phyloP scores from a whole-genome alignment of 2,329 filamentous ascomycete genomes.

The Cladosporium halotolerans region DNA sequence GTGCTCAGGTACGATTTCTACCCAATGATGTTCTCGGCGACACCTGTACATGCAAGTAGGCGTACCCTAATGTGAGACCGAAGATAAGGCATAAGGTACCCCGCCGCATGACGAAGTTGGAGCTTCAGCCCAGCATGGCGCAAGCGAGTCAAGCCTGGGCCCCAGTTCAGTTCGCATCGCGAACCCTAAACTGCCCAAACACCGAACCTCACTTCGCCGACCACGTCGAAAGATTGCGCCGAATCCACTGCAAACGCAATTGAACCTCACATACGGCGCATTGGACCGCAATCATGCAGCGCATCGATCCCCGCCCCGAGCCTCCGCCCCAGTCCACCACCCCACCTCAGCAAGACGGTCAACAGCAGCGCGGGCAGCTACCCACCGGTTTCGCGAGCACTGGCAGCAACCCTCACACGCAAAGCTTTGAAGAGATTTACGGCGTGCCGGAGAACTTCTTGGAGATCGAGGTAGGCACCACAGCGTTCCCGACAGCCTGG shows the following conservation, averaged over 20 bases:
- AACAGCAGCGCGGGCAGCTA: constrained; percentile 12
- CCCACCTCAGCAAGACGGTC: constrained; percentile 11
- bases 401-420: constrained; percentile 35
- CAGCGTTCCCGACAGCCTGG: neutral
- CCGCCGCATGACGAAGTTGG: neutral
- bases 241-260: neutral
- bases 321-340: constrained; percentile 13
- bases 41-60: no score
- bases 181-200: neutral
- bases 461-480: constrained; percentile 75
- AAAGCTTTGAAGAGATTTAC: constrained; percentile 99
- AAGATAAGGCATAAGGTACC: no score
- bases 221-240: neutral
- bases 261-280: no score
- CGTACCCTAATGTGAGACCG: no score
- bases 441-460: constrained; percentile 97
- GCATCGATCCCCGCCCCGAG: constrained; percentile 24
- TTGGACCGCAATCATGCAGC: constrained; percentile 20
- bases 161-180: neutral
- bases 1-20: no score
- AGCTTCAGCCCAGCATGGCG: neutral
- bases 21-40: no score
- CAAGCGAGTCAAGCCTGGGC: neutral
- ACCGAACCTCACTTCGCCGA: neutral
- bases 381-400: constrained; percentile 30